Evolutionary conservation across 495 filamentous ascomycete genomes (phyloP).

Genomic region (Penicillium maclennaniae): DNA sequence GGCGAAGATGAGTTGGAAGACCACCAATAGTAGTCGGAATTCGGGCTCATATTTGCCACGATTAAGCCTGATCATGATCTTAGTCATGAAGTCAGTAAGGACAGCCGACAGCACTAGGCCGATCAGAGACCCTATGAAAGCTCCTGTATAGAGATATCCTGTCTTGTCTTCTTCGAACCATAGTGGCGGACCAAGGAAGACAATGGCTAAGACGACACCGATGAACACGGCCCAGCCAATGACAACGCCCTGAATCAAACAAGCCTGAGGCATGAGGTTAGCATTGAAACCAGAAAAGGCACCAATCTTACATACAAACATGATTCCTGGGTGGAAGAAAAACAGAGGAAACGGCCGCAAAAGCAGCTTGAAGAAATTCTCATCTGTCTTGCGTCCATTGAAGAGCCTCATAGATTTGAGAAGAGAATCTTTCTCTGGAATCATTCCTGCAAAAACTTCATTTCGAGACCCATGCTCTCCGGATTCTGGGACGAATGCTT

Average conservation of each 20-base stretch:
- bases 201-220: conserved; percentile 76
- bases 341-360: conserved; percentile 62
- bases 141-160: conserved; percentile 84
- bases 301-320: conserved; percentile 54
- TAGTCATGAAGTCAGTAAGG: conserved; percentile 69
- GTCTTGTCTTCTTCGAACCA: conserved; percentile 79
- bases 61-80: conserved; percentile 67
- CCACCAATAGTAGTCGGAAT: conserved; percentile 76
- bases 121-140: conserved; percentile 77
- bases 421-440: conserved; percentile 48
- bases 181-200: conserved; percentile 75
- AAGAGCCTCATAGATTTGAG: conserved; percentile 61
- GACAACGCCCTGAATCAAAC: conserved; percentile 82
- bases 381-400: conserved; percentile 73
- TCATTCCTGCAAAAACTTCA: conserved; percentile 8
- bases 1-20: conserved; percentile 74
- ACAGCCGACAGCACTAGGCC: conserved; percentile 74
- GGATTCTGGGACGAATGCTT: conserved; percentile 10
- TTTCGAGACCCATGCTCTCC: conserved; percentile 6
- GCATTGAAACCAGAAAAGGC: not conserved
- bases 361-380: conserved; percentile 56
- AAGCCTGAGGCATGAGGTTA: conserved; percentile 47
- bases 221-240: conserved; percentile 97
- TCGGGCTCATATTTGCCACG: conserved; percentile 85
- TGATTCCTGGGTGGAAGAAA: conserved; percentile 70